phyloP scores from a whole-genome alignment of 768 basidiomycete genomes.

The Phanerochaete carnosa region DNA sequence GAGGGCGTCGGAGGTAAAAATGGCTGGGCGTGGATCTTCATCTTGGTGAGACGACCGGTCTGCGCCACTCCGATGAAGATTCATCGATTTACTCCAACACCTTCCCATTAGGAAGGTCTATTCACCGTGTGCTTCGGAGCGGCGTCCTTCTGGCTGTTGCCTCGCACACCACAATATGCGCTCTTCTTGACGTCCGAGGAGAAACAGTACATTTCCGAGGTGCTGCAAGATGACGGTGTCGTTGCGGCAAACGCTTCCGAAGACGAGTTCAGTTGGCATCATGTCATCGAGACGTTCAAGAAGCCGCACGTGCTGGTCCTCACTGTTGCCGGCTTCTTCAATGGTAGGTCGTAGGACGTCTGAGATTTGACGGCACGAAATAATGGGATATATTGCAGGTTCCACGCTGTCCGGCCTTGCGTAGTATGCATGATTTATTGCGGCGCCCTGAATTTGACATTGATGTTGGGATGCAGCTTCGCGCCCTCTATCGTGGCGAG shows the following conservation, averaged over 20 bases:
- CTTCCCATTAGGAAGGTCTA: slow-evolving; percentile 6
- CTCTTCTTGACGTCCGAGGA: slow-evolving; percentile 14
- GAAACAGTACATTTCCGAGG: slow-evolving; percentile 5
- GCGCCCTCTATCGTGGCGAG: slow-evolving; percentile 24
- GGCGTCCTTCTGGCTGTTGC: slow-evolving; percentile 7
- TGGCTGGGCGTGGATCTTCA: slow-evolving; percentile 71
- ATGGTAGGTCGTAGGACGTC: not conserved
- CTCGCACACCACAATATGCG: not conserved
- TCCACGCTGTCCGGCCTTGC: slow-evolving; percentile 23
- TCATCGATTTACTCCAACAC: not conserved
- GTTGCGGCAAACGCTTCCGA: not conserved
- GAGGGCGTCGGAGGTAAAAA: slow-evolving; percentile 47
- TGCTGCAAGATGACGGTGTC: slow-evolving; percentile 13
- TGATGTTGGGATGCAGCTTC: slow-evolving; percentile 11
- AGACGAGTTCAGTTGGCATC: slow-evolving; percentile 7
- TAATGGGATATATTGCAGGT: not conserved
- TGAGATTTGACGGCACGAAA: not conserved
- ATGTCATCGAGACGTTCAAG: slow-evolving; percentile 10
- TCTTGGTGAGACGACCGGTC: slow-evolving; percentile 35
- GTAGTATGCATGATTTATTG: slow-evolving; percentile 16
- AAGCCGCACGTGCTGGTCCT: slow-evolving; percentile 12
- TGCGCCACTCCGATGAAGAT: not conserved
- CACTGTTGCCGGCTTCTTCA: slow-evolving; percentile 13
- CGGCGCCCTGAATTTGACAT: not conserved
- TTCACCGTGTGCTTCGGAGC: slow-evolving; percentile 10